Evolutionary conservation across 2,329 filamentous ascomycete genomes (phyloP).

Genomic region (Elsinoe arachidis): DNA sequence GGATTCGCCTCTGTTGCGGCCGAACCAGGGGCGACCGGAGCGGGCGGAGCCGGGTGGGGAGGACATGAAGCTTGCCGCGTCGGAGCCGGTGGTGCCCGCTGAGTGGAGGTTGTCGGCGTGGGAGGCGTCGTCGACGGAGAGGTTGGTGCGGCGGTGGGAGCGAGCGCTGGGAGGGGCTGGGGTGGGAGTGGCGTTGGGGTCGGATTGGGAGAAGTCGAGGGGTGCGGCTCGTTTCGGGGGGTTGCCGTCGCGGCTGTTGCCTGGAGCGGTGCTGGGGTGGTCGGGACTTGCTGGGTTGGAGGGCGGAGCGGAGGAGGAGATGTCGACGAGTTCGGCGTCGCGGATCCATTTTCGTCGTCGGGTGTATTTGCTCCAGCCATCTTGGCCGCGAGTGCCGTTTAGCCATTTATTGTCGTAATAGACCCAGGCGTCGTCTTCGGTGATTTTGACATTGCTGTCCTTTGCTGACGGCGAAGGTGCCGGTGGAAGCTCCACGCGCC

Average conservation of each 20-base stretch:
- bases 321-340: constrained; percentile 87
- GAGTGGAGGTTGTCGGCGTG: not conserved
- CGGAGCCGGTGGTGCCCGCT: not conserved
- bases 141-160: not conserved
- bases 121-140: constrained; percentile 4
- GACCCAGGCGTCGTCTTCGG: constrained; percentile 73
- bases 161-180: not conserved
- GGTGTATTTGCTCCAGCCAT: constrained; percentile 93
- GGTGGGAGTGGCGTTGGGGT: not conserved
- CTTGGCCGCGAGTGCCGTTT: constrained; percentile 70
- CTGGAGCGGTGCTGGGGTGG: constrained; percentile 25
- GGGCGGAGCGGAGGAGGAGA: constrained; percentile 36
- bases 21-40: constrained; percentile 1
- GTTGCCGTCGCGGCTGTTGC: constrained; percentile 3
- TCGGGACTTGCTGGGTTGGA: not conserved
- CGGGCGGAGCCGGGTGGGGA: not conserved
- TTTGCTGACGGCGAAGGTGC: constrained; percentile 15
- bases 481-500: constrained; percentile 70
- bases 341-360: constrained; percentile 91
- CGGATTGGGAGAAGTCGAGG: constrained; percentile 6
- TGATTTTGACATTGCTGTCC: not conserved
- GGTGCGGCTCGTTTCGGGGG: constrained; percentile 5
- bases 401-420: constrained; percentile 99
- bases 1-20: not conserved
- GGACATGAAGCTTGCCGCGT: constrained; percentile 3